Base-by-base conservation (phyloP, 306 rosid genomes). In the Lotus japonicus region DNA sequence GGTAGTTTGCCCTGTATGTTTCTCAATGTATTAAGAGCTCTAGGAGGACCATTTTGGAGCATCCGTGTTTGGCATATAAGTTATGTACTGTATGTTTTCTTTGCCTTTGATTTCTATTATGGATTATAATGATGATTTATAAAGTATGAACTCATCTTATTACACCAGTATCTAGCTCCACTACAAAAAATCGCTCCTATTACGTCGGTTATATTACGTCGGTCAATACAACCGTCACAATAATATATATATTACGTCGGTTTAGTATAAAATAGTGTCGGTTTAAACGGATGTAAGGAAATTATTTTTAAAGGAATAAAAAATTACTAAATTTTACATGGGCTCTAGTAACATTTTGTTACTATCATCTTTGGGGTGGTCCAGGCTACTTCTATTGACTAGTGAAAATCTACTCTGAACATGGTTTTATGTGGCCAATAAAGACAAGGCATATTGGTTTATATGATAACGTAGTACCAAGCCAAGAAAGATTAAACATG, bases 21-120 rank as follows among this genome's bases (percentile, higher is more conserved):
- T 74, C 68, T 72, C 62, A 35, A 39, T 85, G 89, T 82, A 77
- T 45, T 31, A 75, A 82, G 84, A 77, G 85, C 85, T 68, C 70
- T 46, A 13, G 31, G 66, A 79, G 75, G 77, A 85, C 71, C 46
- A 56, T 70, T 72, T 82, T 66, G 77, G 78, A 64, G 91, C 84
- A 77, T 61, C 51, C 58, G 44, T 82, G 79, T 80, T 80, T 85
- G 71, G 73, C 39, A 79, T 85, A 87, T 70, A 85, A 72, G 38
- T 75, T 54, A 44, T 78, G 88, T 46, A 12, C 33, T 26, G 51
- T 49, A 15, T 68, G 76, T 58, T 69, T 45, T 63, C 45, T 58
- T 26, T 12, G 9, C 57, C 63, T 9, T 17, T 26, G 46, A 46
- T 36, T 70, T 52, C 15, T 21, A 13, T 18, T 21, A 4, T 62